Evolutionary conservation across 352 stramenopile species (phyloP), one percentile per base, ranked within the genome.

Genomic region (Hyaloperonospora brassicae): DNA sequence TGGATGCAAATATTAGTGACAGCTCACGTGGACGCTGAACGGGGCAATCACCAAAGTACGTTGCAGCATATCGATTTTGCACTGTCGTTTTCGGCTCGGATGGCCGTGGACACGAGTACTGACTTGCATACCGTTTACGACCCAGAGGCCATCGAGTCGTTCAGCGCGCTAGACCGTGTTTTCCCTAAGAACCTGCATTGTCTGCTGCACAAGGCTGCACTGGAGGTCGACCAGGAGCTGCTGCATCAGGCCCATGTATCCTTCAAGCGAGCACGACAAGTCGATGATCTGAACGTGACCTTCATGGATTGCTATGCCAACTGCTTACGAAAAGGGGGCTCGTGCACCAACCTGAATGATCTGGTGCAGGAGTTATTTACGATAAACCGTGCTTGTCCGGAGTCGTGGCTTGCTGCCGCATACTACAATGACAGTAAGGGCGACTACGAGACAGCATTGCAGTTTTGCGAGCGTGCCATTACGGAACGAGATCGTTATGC

Each of bases 401-500:
- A 87, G 41, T 67, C 71, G 3, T 93, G 83, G 79, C 73, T 93
- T 38, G 83, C 83, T 36, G 83, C 79, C 6, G 76, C 76, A 22
- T 89, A 81, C 47, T 86, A 86, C 47, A 84, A 72, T 31, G 78
- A 88, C 13, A 61, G 88, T 46, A 93, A 89, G 43, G 73, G 66
- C 17, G 83, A 93, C 43, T 60, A 76, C 46, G 75, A 89, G 39
- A 72, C 66, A 6, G 83, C 83, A 2, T 49, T 90, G 21, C 76
- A 90, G 59, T 81, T 90, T 43, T 84, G 68, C 22, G 79, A 93
- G 34, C 72, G 78, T 21, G 76, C 83, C 21, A 76, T 93, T 24
- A 25, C 53, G 11, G 62, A 63, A 34, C 50, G 75, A 27, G 56
- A 64, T 36, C 51, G 55, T 36, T 70, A 80, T 45, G 71, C 77